phyloP scores from a whole-genome alignment of 345 rosid genomes.

The Hibiscus mutabilis region DNA sequence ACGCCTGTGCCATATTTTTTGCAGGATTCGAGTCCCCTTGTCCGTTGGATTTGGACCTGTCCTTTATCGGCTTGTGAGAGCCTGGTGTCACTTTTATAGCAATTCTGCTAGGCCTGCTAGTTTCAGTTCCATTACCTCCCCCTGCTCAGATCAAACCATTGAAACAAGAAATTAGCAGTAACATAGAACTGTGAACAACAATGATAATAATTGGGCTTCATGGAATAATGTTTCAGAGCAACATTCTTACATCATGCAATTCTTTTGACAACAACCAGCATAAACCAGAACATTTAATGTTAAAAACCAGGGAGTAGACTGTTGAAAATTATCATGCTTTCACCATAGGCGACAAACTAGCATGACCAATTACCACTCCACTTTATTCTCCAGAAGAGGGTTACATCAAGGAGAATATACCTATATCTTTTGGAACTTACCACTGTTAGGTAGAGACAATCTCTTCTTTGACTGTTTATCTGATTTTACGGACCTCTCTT shows the following conservation, averaged over 20 bases:
- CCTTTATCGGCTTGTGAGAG: slow-evolving; percentile 29
- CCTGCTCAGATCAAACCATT: slow-evolving; percentile 23
- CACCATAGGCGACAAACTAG: background rate
- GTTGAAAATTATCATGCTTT: background rate
- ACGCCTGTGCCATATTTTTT: slow-evolving; percentile 26
- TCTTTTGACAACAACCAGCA: background rate
- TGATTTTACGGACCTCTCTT: slow-evolving; percentile 53
- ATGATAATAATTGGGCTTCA: background rate
- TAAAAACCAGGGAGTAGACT: background rate
- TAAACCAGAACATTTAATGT: background rate
- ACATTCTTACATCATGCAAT: background rate
- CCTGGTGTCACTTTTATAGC: slow-evolving; percentile 28
- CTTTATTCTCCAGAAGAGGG: background rate
- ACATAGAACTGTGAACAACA: background rate
- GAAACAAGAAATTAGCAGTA: background rate
- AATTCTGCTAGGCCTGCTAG: slow-evolving; percentile 28
- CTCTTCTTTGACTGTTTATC: slow-evolving; percentile 57
- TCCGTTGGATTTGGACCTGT: slow-evolving; percentile 26
- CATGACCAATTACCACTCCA: background rate
- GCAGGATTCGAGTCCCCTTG: slow-evolving; percentile 26
- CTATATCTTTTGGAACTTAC: slow-evolving; percentile 22
- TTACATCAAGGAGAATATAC: slow-evolving; percentile 3
- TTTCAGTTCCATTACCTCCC: slow-evolving; percentile 24
- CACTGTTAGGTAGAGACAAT: slow-evolving; percentile 61
- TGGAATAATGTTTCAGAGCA: background rate